Percentiles rank a stretch among this genome's conserved stretches.
Evolutionary conservation across 345 rosid genomes (phyloP).

Genomic region (Citropsis articulata): DNA sequence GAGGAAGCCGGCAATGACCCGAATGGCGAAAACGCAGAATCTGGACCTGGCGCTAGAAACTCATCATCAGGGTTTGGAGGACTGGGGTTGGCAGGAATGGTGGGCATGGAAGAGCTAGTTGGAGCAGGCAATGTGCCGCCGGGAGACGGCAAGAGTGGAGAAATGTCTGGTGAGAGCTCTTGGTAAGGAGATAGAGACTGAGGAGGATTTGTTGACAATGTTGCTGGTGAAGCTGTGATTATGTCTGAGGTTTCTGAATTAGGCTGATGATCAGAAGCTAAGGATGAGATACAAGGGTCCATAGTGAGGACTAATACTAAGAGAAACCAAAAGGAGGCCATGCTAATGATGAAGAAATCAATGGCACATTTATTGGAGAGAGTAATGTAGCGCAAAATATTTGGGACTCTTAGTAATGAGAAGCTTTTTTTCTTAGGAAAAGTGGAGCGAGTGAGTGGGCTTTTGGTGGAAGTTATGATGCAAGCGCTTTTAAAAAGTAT

Average conservation of each 20-base stretch:
- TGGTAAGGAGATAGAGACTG: conserved; percentile 39
- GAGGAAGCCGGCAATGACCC: conserved; percentile 43
- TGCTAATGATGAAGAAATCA: conserved; percentile 58
- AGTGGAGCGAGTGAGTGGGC: conserved; percentile 17
- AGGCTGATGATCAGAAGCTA: conserved; percentile 19
- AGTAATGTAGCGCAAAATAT: conserved; percentile 6
- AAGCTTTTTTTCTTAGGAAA: conserved; percentile 12
- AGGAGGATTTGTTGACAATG: conserved; percentile 28
- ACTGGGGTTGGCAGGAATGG: conserved; percentile 76
- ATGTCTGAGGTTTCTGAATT: conserved; percentile 17
- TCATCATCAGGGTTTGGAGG: conserved; percentile 79
- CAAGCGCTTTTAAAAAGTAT: conserved; percentile 17
- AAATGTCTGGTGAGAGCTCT: conserved; percentile 68
- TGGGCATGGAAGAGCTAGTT: conserved; percentile 53
- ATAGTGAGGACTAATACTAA: conserved; percentile 26
- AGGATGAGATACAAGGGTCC: conserved; percentile 31
- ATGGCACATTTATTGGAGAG: conserved; percentile 34
- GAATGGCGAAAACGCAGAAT: conserved; percentile 45
- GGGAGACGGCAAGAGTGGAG: conserved; percentile 75
- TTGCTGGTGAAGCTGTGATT: conserved; percentile 34
- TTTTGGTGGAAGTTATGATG: conserved; percentile 31
- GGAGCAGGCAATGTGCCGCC: conserved; percentile 48
- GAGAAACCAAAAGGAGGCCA: conserved; percentile 50
- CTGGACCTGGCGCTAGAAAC: conserved; percentile 33
- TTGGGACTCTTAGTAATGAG: neutral